Evolutionary conservation across 163 green algal species (phyloP).

Genomic region (Scenedesmus sp.): DNA sequence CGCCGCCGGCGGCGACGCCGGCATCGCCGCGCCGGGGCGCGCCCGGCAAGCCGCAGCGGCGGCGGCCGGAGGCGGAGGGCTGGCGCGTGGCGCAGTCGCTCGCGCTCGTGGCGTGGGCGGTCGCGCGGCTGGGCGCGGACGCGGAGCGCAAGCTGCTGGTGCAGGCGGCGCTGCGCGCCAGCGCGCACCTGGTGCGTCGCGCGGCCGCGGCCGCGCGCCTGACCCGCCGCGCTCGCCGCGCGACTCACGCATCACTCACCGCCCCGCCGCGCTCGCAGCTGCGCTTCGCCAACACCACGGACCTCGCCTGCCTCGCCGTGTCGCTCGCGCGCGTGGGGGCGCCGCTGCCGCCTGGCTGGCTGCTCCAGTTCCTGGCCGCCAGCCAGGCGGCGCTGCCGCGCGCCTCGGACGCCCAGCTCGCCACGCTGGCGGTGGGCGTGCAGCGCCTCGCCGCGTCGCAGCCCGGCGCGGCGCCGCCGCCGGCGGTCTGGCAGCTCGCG

Average conservation of each 20-base stretch:
- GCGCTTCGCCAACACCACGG: background rate
- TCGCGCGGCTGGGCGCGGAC: background rate
- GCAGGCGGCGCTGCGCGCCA: conserved; percentile 1
- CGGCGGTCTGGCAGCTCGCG: conserved; percentile 30
- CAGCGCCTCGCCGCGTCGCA: conserved; percentile 11
- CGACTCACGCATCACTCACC: background rate
- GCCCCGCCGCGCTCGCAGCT: background rate
- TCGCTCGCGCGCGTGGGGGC: conserved; percentile 3
- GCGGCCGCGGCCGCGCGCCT: background rate
- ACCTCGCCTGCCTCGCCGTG: background rate
- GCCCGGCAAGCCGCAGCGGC: background rate
- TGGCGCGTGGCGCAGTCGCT: background rate
- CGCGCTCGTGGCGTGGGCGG: background rate
- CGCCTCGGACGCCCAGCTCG: conserved; percentile 1
- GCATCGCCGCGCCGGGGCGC: background rate
- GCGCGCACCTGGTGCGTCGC: conserved; percentile 10
- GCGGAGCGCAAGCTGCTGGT: background rate
- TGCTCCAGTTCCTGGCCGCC: background rate
- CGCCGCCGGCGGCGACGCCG: background rate
- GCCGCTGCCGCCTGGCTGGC: conserved; percentile 9
- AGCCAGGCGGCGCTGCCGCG: background rate
- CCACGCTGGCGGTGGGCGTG: background rate
- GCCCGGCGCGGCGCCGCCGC: conserved; percentile 7
- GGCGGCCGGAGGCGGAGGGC: conserved; percentile 7
- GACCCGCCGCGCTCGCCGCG: background rate